Evolutionary conservation across 1,284 basidiomycete genomes (phyloP), one percentile per base, ranked within the genome.

Genomic region (Lentinula novae-zelandiae): DNA sequence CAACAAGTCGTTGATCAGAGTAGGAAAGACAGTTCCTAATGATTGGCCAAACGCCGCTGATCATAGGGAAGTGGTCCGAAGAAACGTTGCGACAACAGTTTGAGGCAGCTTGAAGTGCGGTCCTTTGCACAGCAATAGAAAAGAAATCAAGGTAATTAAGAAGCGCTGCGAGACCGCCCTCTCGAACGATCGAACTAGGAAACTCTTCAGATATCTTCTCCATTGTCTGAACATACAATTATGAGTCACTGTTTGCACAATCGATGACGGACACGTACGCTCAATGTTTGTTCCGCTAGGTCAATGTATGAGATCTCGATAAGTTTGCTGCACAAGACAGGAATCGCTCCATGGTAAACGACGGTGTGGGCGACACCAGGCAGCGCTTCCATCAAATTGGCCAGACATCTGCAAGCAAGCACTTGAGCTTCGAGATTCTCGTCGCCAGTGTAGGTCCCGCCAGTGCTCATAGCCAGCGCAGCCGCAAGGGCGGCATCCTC

Each of bases 131-230:
- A 52, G 95, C 93, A 66, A 95, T 97, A 10, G 93, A 95, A 76
- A 98, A 97, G 78, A 98, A 98, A 71, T 97, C 95, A 65, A 98
- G 87, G 75, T 91, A 97, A 71, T 93, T 94, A 67, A 98, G 84
- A 38, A 98, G 78, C 17, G 95, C 95, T 22, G 90, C 86, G 17
- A 98, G 82, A 44, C 96, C 96, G 57, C 93, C 93, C 77, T 97
- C 95, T 56, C 93, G 88, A 17, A 97, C 94, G 67, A 98, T 96
- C 10, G 95, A 87, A 62, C 91, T 92, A 1, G 96, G 95, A 67
- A 95, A 94, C 73, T 97, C 96, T 72, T 95, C 93, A 1, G 95
- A 96, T 50, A 98, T 95, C 78, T 98, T 98, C 77, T 97, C 95
- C 77, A 98, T 81, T 0, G 95, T 98, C 95, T 96, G 52, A 62